Percentiles rank a stretch among this genome's conserved stretches.
Evolutionary conservation across 495 filamentous ascomycete species (phyloP).

Genomic region (Neurospora tetraspora): DNA sequence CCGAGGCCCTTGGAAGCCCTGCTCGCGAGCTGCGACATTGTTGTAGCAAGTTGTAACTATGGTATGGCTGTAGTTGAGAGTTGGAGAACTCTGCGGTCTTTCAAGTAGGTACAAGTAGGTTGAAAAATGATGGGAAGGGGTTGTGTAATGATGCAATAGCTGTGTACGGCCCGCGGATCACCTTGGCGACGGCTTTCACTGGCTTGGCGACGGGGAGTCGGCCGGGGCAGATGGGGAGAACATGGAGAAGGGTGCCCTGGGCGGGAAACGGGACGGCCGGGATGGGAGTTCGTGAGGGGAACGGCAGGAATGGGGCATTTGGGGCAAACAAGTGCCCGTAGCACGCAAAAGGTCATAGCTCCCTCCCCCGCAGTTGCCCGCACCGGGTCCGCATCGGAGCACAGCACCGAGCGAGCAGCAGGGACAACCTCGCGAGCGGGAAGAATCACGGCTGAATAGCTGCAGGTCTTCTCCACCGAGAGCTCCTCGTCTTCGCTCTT

Average conservation of each 20-base stretch:
- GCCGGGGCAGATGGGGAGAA: not conserved
- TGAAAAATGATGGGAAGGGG: not conserved
- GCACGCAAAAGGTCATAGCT: not conserved
- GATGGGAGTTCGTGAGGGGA: not conserved
- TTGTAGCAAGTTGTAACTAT: not conserved
- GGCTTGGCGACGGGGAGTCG: not conserved
- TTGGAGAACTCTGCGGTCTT: not conserved
- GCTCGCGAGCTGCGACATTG: conserved; percentile 26
- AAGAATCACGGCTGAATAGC: not conserved
- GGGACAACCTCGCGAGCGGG: not conserved
- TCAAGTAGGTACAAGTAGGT: not conserved
- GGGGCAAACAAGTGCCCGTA: not conserved
- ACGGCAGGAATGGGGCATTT: not conserved
- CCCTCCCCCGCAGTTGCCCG: not conserved
- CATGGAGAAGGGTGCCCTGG: not conserved
- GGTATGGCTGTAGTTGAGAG: not conserved
- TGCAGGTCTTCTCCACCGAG: not conserved
- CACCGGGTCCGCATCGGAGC: not conserved
- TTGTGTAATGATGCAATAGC: not conserved
- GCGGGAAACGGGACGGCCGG: not conserved
- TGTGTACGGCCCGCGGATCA: not conserved
- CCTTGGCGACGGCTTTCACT: not conserved
- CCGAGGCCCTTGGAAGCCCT: conserved; percentile 17
- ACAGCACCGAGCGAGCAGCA: not conserved
- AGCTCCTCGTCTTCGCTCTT: not conserved